Conservation (phyloP, 225 moss, liverwort and hornwort species). For the Lunularia cruciata region DNA sequence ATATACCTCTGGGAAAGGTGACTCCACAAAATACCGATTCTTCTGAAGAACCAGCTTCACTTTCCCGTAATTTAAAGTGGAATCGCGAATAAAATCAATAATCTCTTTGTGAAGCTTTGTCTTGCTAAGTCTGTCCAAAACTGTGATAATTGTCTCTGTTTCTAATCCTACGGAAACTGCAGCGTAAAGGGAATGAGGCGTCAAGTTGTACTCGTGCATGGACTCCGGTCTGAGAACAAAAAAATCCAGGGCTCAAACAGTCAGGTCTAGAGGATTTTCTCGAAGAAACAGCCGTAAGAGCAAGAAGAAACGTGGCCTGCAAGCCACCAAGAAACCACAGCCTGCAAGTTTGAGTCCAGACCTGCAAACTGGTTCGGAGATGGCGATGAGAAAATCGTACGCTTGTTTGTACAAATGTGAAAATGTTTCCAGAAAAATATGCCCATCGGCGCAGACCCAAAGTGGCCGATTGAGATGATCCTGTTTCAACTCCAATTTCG, state of each 20-base stretch:
- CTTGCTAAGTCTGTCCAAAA: constrained; percentile 83
- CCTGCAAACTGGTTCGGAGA: constrained; percentile 98
- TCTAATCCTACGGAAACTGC: constrained; percentile 96
- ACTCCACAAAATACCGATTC: constrained; percentile 98
- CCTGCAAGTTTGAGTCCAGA: constrained; percentile 8
- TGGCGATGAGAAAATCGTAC: constrained; percentile 94
- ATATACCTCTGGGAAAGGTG: constrained; percentile 79
- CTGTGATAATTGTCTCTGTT: constrained; percentile 92
- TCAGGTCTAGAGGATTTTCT: too few relatives aligned
- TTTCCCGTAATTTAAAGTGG: constrained; percentile 87
- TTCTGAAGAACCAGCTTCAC: constrained; percentile 97
- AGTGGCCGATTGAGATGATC: constrained; percentile 81
- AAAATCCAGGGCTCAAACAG: too few relatives aligned
- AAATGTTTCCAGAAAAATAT: constrained; percentile 86
- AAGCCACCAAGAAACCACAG: not conserved
- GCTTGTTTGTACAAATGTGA: constrained; percentile 93
- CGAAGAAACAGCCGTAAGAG: too few relatives aligned
- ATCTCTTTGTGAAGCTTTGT: constrained; percentile 84
- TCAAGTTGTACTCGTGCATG: constrained; percentile 97
- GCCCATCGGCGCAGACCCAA: constrained; percentile 96
- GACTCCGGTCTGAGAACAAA: constrained; percentile 73
- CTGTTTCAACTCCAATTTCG: constrained; percentile 80
- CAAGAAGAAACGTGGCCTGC: too few relatives aligned
- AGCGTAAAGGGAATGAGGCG: constrained; percentile 84
- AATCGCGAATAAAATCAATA: constrained; percentile 75